A percentile compares a stretch with the other conserved stretches of the same genome.
These are phyloP conservation scores for Gossypium schwendimanii DNA, from an alignment of 441 rosid species.

Conservation along the genomic window DNA sequence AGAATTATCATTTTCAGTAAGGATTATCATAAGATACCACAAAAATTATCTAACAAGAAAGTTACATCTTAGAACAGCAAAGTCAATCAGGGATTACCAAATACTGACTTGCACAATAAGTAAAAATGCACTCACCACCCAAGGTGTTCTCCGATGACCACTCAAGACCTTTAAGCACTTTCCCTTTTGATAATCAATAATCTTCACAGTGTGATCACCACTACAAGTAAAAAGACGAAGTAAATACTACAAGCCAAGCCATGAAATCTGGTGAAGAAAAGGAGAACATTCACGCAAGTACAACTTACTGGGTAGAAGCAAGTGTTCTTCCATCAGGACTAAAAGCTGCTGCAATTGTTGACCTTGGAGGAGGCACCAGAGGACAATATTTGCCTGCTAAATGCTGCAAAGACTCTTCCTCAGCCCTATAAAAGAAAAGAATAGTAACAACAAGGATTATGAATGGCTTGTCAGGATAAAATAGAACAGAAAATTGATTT, in stretches of 20 bases:
- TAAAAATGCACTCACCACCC: slow-evolving; percentile 70
- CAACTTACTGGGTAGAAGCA: slow-evolving; percentile 82
- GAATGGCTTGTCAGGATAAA: not conserved
- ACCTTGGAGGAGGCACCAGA: slow-evolving; percentile 68
- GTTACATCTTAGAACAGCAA: not conserved
- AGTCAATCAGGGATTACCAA: not conserved
- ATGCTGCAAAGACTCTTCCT: slow-evolving; percentile 72
- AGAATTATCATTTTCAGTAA: not conserved
- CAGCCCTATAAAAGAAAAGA: slow-evolving; percentile 46
- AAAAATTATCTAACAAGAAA: not conserved
- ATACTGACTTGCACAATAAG: not conserved
- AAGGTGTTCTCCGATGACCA: slow-evolving; percentile 86
- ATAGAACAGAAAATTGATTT: not conserved
- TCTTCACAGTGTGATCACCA: slow-evolving; percentile 93
- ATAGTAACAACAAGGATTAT: not conserved
- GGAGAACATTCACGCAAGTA: not conserved
- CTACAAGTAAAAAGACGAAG: slow-evolving; percentile 32
- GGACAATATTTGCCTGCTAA: slow-evolving; percentile 74
- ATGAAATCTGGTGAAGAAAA: not conserved
- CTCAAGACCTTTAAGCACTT: slow-evolving; percentile 68
- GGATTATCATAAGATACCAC: not conserved
- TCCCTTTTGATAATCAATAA: slow-evolving; percentile 72
- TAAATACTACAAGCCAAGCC: not conserved
- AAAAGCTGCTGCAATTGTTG: slow-evolving; percentile 91
- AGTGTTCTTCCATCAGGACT: slow-evolving; percentile 78